These are phyloP conservation scores for Monascus purpureus DNA, from an alignment of 495 filamentous ascomycete species.

Conservation along the genomic window DNA sequence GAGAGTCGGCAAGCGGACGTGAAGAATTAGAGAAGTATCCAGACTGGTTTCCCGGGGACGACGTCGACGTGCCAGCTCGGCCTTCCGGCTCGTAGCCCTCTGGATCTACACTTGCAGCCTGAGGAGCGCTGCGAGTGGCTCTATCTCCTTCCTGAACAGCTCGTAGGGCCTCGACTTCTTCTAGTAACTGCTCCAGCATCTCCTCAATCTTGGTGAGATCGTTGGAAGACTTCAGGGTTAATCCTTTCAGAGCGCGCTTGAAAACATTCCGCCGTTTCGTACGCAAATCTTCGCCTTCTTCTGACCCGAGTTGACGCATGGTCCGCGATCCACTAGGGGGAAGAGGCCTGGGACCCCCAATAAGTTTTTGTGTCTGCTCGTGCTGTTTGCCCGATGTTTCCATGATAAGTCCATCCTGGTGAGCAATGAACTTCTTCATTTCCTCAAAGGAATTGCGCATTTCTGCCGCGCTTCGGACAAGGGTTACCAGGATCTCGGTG, in stretches of 20 bases:
- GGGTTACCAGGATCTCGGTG: conserved; percentile 88
- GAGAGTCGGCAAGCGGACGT: conserved; percentile 42
- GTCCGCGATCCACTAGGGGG: conserved; percentile 39
- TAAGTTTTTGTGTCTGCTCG: conserved; percentile 65
- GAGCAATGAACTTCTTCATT: conserved; percentile 81
- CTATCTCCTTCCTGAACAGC: conserved; percentile 35
- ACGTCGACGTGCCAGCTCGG: conserved; percentile 60
- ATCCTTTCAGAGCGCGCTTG: conserved; percentile 75
- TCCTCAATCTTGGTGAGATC: conserved; percentile 87
- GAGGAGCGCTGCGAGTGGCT: conserved; percentile 10
- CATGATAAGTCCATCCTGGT: conserved; percentile 74
- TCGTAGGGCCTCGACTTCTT: conserved; percentile 82
- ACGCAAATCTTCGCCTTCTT: conserved; percentile 60
- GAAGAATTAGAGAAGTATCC: conserved; percentile 61
- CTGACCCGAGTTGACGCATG: conserved; percentile 35
- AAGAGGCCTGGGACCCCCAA: conserved; percentile 78
- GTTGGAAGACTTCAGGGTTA: conserved; percentile 72
- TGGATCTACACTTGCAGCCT: conserved; percentile 26
- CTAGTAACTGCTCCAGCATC: conserved; percentile 84
- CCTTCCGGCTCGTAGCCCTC: conserved; percentile 75
- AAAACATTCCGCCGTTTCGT: conserved; percentile 82
- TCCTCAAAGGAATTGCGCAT: conserved; percentile 97
- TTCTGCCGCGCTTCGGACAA: conserved; percentile 87
- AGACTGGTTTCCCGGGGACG: conserved; percentile 61
- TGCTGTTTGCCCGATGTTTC: conserved; percentile 73